Evolutionary conservation across 2,329 filamentous ascomycete species (phyloP), one percentile per base, ranked within the genome.

Genomic region (Didymella arachidicola): DNA sequence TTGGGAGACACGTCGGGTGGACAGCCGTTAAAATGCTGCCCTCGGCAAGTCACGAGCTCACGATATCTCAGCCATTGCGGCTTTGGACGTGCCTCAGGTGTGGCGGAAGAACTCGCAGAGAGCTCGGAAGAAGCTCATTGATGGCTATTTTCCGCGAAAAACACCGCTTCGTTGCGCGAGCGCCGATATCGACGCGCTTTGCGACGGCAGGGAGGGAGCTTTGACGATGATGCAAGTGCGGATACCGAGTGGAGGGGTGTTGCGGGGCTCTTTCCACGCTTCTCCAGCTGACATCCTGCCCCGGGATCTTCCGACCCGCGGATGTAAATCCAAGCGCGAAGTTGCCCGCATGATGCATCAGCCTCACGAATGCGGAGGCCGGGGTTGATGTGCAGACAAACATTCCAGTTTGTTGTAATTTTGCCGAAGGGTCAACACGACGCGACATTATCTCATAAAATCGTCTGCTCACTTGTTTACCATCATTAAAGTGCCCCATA

Each of bases 31-130:
- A 53, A 44, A 59, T 22, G 47, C 50, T 53, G 44, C 52, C 74
- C 74, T 75, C 73, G 74, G 74, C 72, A 72, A 59, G 64, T 70
- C 66, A 69, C 62, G 57, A 63, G 65, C 72, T 71, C 73, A 72
- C 66, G 65, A 62, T 59, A 60, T 42, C 53, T 57, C 59, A 62
- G 47, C 58, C 56, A 45, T 56, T 42, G 38, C 25, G 19, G 42
- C 29, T 55, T 34, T 49, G 22, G n/a, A 38, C 22, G 30, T n/a
- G 49, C 50, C 18, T 44, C 39, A 39, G n/a, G 25, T 53, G 48
- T 48, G 45, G 57, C 50, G 52, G 57, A 53, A 60, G 50, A 55
- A 48, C 43, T 55, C 46, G 46, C 30, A 44, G 16, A 38, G 30
- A 34, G 39, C 41, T 52, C 49, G 43, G 52, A 55, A 54, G 55